Evolutionary conservation across 371 early-diverging fungal species (phyloP), one percentile per base, ranked within the genome.

Genomic region (Apophysomyces sp.): DNA sequence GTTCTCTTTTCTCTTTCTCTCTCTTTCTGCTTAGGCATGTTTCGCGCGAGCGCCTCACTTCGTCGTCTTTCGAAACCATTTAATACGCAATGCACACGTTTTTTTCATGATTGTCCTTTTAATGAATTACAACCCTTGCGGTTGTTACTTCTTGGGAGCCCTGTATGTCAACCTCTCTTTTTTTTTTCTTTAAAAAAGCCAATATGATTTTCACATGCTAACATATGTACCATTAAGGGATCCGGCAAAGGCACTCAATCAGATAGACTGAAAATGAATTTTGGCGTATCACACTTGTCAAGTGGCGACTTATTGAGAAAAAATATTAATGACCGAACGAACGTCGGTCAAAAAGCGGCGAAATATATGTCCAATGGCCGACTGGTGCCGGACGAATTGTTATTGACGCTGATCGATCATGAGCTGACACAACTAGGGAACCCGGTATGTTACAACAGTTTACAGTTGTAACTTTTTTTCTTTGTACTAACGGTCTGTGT

Each of bases 241-340:
- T 77, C 93, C 9, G 93, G 93, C 28, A 94, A 94, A 73, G 96
- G 95, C 36, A 96, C 96, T 26, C 93, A 94, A 63, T 89, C 94
- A n/a, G 72, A 69, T 55, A 84, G 92, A 57, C 81, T 96, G 31
- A 72, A 85, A 55, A 71, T 80, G 61, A 79, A 85, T 63, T 93
- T 91, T 78, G 86, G 84, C 13, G 80, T 89, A 4, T 26, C 76
- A 13, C 74, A 82, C 37, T 74, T 95, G 54, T 92, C 95, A 6
- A 92, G 91, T 68, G 97, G 97, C 27, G 93, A 95, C 67, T 62
- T 94, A 28, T 78, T 96, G 28, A 83, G 97, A 31, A 78, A 78
- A 61, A 89, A 93, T 70, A 92, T 95, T 63, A 82, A 80, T 28
- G 69, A 82, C 41, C 81, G 85, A 18, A 92, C 93, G 15, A 65